Percentiles rank a stretch among this genome's conserved stretches.
phyloP scores from a whole-genome alignment of 2,329 filamentous ascomycete genomes.

The Rhynchosporium secalis region DNA sequence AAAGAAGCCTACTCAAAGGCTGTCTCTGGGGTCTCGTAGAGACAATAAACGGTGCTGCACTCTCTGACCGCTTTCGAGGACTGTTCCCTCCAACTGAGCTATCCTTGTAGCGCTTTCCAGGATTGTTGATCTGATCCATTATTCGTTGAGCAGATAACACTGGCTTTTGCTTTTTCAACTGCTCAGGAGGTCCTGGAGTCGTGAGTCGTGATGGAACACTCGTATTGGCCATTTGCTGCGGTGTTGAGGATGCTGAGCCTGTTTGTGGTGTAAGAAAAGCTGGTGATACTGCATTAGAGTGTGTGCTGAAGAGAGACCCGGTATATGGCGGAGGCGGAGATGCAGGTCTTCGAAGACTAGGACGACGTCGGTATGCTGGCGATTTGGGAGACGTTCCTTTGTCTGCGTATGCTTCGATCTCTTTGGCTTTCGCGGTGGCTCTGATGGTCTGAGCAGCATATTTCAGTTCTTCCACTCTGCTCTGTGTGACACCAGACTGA shows the following conservation, averaged over 20 bases:
- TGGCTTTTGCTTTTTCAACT: neutral
- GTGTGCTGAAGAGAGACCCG: neutral
- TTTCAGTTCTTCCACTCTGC: neutral
- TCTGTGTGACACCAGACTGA: neutral
- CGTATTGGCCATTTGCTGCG: neutral
- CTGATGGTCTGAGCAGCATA: neutral
- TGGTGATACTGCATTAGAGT: neutral
- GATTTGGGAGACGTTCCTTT: neutral
- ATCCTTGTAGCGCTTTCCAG: neutral
- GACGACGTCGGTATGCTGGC: neutral
- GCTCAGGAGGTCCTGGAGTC: neutral
- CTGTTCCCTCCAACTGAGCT: neutral
- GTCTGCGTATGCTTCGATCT: neutral
- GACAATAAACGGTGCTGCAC: neutral
- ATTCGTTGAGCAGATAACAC: neutral
- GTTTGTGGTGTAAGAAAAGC: neutral
- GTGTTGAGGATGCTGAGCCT: neutral
- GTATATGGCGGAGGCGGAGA: conserved; percentile 4
- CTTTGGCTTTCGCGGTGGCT: neutral
- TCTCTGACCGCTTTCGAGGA: neutral
- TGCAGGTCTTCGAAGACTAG: neutral
- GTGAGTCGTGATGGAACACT: neutral
- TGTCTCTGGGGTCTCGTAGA: neutral
- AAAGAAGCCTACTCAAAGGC: neutral
- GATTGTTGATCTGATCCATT: neutral